Evolutionary conservation across 1,139 yeast genomes (phyloP).

Genomic region (Pneumocystis sp.): DNA sequence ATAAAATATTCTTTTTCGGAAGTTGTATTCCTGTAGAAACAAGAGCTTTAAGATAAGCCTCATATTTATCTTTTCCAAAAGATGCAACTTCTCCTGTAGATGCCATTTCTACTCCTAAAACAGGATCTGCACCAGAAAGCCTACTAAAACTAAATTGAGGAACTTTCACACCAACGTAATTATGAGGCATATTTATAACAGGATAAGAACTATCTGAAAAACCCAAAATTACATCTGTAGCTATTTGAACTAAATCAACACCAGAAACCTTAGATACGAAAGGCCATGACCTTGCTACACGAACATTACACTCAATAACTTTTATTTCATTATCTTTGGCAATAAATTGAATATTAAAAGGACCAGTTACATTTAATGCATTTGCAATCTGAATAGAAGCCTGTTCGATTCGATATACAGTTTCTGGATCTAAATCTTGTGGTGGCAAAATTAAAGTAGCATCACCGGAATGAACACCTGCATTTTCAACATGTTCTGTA

Average conservation of each 20-base stretch:
- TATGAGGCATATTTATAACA: slow-evolving; percentile 56
- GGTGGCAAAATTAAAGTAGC: slow-evolving; percentile 97
- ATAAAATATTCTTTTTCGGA: slow-evolving; percentile 75
- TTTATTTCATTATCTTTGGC: slow-evolving; percentile 84
- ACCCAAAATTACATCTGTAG: slow-evolving; percentile 91
- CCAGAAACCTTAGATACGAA: slow-evolving; percentile 96
- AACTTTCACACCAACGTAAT: slow-evolving; percentile 92
- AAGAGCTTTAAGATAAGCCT: slow-evolving; percentile 89
- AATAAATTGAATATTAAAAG: slow-evolving; percentile 91
- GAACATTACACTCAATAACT: slow-evolving; percentile 96
- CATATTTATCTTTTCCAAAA: slow-evolving; percentile 90
- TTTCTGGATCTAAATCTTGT: slow-evolving; percentile 84
- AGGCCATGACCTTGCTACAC: slow-evolving; percentile 98
- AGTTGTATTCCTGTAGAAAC: slow-evolving; percentile 88
- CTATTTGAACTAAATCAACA: slow-evolving; percentile 91
- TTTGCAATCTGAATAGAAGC: slow-evolving; percentile 94
- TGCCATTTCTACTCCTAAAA: slow-evolving; percentile 98
- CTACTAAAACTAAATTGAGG: slow-evolving; percentile 98
- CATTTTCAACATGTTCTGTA: slow-evolving; percentile 96
- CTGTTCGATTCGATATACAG: slow-evolving; percentile 77
- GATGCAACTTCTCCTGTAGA: slow-evolving; percentile 99
- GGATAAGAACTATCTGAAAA: slow-evolving; percentile 81
- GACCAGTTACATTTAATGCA: slow-evolving; percentile 95
- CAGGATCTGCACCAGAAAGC: slow-evolving; percentile 96
- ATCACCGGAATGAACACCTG: slow-evolving; percentile 99